A percentile compares a stretch with the other conserved stretches of the same genome.
These are phyloP conservation scores for Coemansia sp. DNA, from an alignment of 192 early-diverging fungal genomes.

Conservation along the genomic window DNA sequence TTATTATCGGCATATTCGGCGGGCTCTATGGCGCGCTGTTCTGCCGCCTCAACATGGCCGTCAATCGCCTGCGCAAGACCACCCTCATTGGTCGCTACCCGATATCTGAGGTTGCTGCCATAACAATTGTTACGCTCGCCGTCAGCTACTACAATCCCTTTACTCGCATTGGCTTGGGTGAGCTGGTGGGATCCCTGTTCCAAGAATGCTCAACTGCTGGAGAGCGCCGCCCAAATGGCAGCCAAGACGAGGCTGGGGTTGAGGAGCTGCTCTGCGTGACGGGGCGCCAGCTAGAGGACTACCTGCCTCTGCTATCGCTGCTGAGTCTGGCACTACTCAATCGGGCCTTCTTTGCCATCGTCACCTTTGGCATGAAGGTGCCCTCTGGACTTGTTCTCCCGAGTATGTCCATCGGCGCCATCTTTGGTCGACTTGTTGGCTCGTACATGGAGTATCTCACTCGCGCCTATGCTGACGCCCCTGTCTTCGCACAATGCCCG, in stretches of 20 bases:
- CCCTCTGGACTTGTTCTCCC: constrained; percentile 57
- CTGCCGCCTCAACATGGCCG: constrained; percentile 65
- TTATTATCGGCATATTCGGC: constrained; percentile 66
- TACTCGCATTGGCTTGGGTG: constrained; percentile 80
- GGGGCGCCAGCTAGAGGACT: constrained; percentile 41
- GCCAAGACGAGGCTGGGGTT: constrained; percentile 45
- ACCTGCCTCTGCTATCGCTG: constrained; percentile 41
- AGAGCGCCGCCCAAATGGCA: constrained; percentile 7
- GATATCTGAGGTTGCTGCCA: constrained; percentile 68
- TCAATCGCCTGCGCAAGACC: constrained; percentile 71
- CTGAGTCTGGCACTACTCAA: constrained; percentile 50
- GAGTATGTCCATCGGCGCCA: constrained; percentile 57
- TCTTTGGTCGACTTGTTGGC: constrained; percentile 47
- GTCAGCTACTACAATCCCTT: constrained; percentile 79
- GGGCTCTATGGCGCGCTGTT: constrained; percentile 84
- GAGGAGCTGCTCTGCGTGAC: constrained; percentile 66
- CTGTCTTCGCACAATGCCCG: constrained; percentile 53
- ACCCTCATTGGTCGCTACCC: constrained; percentile 66
- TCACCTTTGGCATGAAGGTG: constrained; percentile 56
- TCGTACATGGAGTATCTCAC: constrained; percentile 51
- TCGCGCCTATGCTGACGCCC: constrained; percentile 23
- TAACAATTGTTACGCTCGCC: constrained; percentile 69
- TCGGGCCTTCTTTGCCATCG: constrained; percentile 46
- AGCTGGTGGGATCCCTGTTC: constrained; percentile 85
- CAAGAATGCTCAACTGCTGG: constrained; percentile 69